Base-by-base conservation (phyloP, 345 rosid genomes). In the Turnera subulata region DNA sequence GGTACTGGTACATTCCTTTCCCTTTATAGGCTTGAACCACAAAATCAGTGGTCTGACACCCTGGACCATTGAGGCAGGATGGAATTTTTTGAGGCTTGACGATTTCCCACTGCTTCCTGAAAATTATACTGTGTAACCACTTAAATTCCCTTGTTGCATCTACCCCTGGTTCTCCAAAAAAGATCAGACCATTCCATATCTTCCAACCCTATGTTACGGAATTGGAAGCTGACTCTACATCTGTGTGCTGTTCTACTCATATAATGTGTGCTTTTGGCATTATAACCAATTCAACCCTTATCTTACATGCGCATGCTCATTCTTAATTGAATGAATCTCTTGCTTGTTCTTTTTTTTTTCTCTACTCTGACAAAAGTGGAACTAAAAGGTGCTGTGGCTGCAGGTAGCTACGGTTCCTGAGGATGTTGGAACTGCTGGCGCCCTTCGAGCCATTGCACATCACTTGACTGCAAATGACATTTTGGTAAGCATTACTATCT, bases 371-470 rank as follows among this genome's bases (percentile, higher is more conserved):
- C 38, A 33, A 16, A 25, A 44, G n/a, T 55, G 1, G 52, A 43
- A 35, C 21, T 43, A 16, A 50, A 38, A 40, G 53, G 25, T 58
- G 43, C 8, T 50, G 57, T 37, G 29, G 22, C 65, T 71, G 57
- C 66, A 92, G 98, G 96, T 89, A 59, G 97, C 94, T 71, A 78
- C 89, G 12, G 97, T 93, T 63, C 80, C 91, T 49, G 96, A 89
- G 74, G 96, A 89, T 73, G 81, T 93, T 3, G 97, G 94, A 66
- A 83, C 99, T 44, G 96, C 89, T 68, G 99, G 89, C 48, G 99
- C 99, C 18, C 76, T 93, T 73, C 82, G 95, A 67, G 91, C 96
- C 53, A 83, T 93, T 64, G 81, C 96, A 21, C 94, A 61, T 61
- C 91, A 85, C 74, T 74, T 93, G 65, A 93, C 91, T 61, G 88